These are phyloP conservation scores for Sarocladiaceae sp. DNA, from an alignment of 2,329 filamentous ascomycete species.

Conservation along the genomic window DNA sequence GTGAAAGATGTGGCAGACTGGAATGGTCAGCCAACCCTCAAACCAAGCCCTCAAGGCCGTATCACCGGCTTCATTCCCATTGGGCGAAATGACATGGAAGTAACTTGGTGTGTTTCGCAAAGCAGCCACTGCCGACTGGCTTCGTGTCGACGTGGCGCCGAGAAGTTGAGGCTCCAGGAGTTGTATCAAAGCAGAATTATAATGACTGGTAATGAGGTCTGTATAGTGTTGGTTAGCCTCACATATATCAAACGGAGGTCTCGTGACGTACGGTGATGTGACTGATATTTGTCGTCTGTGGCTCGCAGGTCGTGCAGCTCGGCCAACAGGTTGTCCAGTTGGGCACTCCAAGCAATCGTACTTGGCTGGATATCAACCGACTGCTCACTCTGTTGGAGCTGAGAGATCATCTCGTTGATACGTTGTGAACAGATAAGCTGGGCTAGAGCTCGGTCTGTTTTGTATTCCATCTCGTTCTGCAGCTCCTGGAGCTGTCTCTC, in stretches of 20 bases:
- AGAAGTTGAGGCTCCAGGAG: conserved; percentile 13
- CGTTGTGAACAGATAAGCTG: conserved; percentile 13
- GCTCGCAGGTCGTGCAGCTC: conserved; percentile 9
- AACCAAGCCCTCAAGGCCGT: conserved; percentile 14
- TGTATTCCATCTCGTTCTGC: conserved; percentile 10
- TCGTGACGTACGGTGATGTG: background rate
- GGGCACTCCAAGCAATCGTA: conserved; percentile 10
- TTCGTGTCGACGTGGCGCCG: conserved; percentile 5
- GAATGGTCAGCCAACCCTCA: conserved; percentile 14
- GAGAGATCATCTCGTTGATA: conserved; percentile 12
- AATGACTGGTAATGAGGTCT: conserved; percentile 13
- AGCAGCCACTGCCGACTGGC: conserved; percentile 10
- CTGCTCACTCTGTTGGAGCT: conserved; percentile 12
- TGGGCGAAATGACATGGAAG: conserved; percentile 9
- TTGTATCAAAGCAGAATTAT: conserved; percentile 12
- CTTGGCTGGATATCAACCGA: conserved; percentile 12
- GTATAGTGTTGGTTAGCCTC: background rate
- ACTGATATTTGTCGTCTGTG: background rate
- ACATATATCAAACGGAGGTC: background rate
- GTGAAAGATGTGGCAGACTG: conserved; percentile 7
- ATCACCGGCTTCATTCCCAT: conserved; percentile 11
- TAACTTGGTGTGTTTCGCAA: conserved; percentile 12
- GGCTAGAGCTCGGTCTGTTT: conserved; percentile 11
- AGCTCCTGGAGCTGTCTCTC: conserved; percentile 12
- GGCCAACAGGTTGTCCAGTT: conserved; percentile 13